phyloP scores from a whole-genome alignment of 75 land plant species.

The Pinus tabuliformis region DNA sequence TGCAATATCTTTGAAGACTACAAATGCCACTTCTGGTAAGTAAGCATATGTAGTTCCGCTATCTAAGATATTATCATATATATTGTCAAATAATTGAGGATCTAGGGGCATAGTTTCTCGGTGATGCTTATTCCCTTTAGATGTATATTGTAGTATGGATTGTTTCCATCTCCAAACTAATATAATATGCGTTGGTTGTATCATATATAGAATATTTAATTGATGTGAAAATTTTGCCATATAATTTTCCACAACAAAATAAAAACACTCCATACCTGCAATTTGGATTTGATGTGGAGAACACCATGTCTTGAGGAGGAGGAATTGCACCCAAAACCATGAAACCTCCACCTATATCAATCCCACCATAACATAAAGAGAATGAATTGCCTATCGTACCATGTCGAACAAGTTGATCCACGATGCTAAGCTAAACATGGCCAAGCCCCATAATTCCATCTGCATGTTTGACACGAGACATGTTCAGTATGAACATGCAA shows the following conservation, averaged over 20 bases:
- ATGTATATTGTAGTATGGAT: constrained; percentile 93
- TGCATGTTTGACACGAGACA: constrained; percentile 44
- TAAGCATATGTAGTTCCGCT: constrained; percentile 99
- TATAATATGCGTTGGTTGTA: constrained; percentile 48
- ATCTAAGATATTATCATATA: constrained; percentile 90
- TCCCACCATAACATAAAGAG: constrained; percentile 98
- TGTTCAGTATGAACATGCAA: too few species aligned
- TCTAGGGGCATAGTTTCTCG: constrained; percentile 57
- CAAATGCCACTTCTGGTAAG: constrained; percentile 78
- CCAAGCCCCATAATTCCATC: constrained; percentile 99
- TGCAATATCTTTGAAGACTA: constrained; percentile 74
- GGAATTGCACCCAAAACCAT: constrained; percentile 90
- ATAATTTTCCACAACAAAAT: neutral
- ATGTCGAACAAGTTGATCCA: constrained; percentile 91
- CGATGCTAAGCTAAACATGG: constrained; percentile 80
- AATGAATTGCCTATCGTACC: constrained; percentile 77
- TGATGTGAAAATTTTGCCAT: neutral
- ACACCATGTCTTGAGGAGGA: constrained; percentile 77
- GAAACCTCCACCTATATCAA: constrained; percentile 92
- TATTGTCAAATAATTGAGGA: constrained; percentile 61
- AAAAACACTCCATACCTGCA: constrained; percentile 67
- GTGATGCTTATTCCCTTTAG: constrained; percentile 81
- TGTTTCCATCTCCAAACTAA: constrained; percentile 67
- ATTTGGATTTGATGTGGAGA: constrained; percentile 72
- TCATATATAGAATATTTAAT: constrained; percentile 16